Evolutionary conservation across 1,139 yeast genomes (phyloP), one percentile per base, ranked within the genome.

Genomic region (Geotrichum restrictum): DNA sequence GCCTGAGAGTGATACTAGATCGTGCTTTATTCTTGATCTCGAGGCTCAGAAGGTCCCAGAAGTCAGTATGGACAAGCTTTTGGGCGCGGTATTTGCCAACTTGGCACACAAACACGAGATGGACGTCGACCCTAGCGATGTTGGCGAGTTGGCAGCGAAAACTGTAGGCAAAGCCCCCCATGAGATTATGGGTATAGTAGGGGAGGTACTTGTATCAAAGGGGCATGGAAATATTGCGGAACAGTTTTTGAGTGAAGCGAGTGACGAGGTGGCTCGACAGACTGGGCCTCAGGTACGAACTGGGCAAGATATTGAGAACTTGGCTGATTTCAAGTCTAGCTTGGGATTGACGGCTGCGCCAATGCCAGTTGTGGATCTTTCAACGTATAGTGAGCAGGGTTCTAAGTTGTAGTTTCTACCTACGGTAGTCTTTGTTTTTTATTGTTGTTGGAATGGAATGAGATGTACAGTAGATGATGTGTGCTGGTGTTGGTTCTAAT

Each of bases 51-150:
- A 61, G 11, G 61, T 68, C 5, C 64, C 64, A 2, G 57, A 48
- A 13, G 58, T 60, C 45, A 55, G 67, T 3, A 48, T 53, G 22
- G 63, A 60, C 32, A 53, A 56, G 3, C 49, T 60, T 5, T 52
- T 60, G 10, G 59, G 59, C 3, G 51, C 60, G 7, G 53, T 58
- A n/a, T 56, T 63, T 42, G 53, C 62, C 51, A 62, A 3, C 82
- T 91, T 71, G 84, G 83, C 32, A 85, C 83, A 68, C 88, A 89
- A 38, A 88, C 89, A 11, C 81, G 85, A 79, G 67, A 69, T 59
- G 79, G 88, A 62, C 27, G 55, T 61, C 27, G 58, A 57, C 16
- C 59, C 61, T 5, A 61, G 54, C 5, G 66, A 61, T 7, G 57
- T 62, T 49, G 60, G 54, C 6, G 58, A 59, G 45, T 45, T 59